phyloP scores from a whole-genome alignment of 495 filamentous ascomycete genomes.

The Margaritispora aquatica region DNA sequence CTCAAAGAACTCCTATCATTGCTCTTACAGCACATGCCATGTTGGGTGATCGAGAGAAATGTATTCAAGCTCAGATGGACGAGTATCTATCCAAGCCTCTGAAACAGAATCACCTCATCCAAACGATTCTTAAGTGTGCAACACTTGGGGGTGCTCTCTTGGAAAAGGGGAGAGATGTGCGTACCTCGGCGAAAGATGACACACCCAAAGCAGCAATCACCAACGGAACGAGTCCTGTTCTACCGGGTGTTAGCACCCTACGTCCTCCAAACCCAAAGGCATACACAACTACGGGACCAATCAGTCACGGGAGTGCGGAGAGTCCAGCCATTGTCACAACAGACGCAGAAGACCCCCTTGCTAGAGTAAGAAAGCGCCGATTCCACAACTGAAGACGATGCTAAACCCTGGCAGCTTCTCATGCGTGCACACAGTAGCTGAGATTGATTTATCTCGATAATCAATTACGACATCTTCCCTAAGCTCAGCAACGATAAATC shows the following conservation, averaged over 20 bases:
- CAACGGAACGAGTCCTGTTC: constrained; percentile 4
- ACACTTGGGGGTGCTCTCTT: constrained; percentile 86
- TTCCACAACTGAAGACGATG: constrained; percentile 16
- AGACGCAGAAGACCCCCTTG: constrained; percentile 62
- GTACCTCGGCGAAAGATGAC: constrained; percentile 49
- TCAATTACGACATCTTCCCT: neutral
- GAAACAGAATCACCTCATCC: constrained; percentile 96
- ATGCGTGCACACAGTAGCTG: constrained; percentile 45
- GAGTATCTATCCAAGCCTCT: constrained; percentile 98
- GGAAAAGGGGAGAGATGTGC: constrained; percentile 59
- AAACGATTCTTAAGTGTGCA: constrained; percentile 93
- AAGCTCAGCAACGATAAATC: neutral
- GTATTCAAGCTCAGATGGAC: constrained; percentile 97
- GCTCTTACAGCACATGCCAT: constrained; percentile 97
- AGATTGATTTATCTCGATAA: constrained; percentile 1
- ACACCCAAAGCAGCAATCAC: constrained; percentile 26
- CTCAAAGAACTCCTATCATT: constrained; percentile 88
- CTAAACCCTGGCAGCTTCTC: constrained; percentile 36
- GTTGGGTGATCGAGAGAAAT: constrained; percentile 98
- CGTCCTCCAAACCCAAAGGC: constrained; percentile 42
- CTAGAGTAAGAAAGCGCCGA: constrained; percentile 51
- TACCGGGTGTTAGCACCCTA: neutral
- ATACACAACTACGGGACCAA: constrained; percentile 55
- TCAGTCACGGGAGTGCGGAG: constrained; percentile 42
- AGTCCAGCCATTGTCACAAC: constrained; percentile 56